Conservation (phyloP, 345 rosid species). For the Gossypium anomalum region DNA sequence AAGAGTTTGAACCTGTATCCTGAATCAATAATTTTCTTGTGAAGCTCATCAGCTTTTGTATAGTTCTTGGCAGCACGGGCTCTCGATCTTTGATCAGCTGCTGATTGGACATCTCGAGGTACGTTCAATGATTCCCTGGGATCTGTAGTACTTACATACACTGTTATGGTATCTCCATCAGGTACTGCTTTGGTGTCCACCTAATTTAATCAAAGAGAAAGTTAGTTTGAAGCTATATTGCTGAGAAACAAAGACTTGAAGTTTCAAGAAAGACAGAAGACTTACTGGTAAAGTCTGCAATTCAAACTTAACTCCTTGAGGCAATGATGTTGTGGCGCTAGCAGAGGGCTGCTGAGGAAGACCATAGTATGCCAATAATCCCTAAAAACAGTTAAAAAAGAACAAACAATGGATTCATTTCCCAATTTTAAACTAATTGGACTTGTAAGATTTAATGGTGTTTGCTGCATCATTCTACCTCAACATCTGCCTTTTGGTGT, state of each 20-base stretch:
- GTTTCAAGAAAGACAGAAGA: neutral
- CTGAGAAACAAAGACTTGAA: neutral
- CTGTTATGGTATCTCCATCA: slow-evolving; percentile 80
- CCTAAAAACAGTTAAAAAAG: slow-evolving; percentile 34
- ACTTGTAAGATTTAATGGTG: neutral
- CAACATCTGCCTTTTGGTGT: slow-evolving; percentile 75
- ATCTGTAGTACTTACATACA: slow-evolving; percentile 56
- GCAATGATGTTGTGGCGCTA: slow-evolving; percentile 39
- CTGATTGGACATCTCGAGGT: slow-evolving; percentile 52
- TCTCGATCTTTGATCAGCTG: slow-evolving; percentile 53
- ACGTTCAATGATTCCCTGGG: slow-evolving; percentile 57
- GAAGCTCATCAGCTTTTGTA: slow-evolving; percentile 58
- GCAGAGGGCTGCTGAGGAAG: slow-evolving; percentile 43
- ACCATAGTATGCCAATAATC: slow-evolving; percentile 74
- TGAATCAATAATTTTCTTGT: slow-evolving; percentile 50
- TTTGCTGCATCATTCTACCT: slow-evolving; percentile 35
- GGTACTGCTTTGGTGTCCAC: slow-evolving; percentile 68
- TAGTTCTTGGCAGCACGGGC: slow-evolving; percentile 59
- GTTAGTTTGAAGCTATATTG: too few relatives aligned
- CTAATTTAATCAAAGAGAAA: slow-evolving; percentile 26
- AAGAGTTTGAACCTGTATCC: slow-evolving; percentile 54
- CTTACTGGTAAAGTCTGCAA: slow-evolving; percentile 70
- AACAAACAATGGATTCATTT: neutral
- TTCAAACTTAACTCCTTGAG: slow-evolving; percentile 56
- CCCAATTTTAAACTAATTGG: neutral